phyloP scores from a whole-genome alignment of 768 basidiomycete species.

The Termitomyces sp. region DNA sequence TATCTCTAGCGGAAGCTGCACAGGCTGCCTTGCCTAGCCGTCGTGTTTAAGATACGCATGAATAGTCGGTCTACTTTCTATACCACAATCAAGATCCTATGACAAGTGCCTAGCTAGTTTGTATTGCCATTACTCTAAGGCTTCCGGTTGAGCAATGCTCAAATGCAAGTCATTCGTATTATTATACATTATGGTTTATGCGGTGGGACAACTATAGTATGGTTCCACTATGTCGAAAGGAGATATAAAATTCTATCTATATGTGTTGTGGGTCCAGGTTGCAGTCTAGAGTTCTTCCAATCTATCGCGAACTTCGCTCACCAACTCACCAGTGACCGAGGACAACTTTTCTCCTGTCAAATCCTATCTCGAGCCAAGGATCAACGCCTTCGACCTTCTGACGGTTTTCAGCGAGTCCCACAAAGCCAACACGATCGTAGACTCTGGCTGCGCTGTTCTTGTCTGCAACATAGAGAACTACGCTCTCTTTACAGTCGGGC shows the following conservation, averaged over 20 bases:
- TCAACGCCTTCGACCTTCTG: constrained; percentile 34
- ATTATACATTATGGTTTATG: not conserved
- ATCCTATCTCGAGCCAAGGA: constrained; percentile 61
- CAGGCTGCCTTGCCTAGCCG: constrained; percentile 22
- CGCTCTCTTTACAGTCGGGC: constrained; percentile 29
- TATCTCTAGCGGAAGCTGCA: constrained; percentile 35
- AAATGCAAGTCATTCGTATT: not conserved
- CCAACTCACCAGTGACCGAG: constrained; percentile 63
- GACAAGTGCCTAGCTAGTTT: not conserved
- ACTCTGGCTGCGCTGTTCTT: constrained; percentile 49
- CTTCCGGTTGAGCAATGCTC: not conserved
- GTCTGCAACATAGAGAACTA: constrained; percentile 66
- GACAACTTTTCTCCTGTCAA: constrained; percentile 35
- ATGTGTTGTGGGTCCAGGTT: not conserved
- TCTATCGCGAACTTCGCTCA: not conserved
- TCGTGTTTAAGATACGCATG: not conserved
- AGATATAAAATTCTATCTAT: not conserved
- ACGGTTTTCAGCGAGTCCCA: constrained; percentile 34
- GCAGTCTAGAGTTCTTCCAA: not conserved
- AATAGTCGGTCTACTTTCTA: not conserved
- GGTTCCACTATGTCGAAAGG: no score
- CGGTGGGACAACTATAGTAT: not conserved
- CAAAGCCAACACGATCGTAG: constrained; percentile 64
- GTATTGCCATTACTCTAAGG: not conserved
- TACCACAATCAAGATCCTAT: not conserved